A percentile compares a stretch with the other conserved stretches of the same genome.
Evolutionary conservation across 257 asterid genomes (phyloP).

Genomic region (Mentha longifolia): DNA sequence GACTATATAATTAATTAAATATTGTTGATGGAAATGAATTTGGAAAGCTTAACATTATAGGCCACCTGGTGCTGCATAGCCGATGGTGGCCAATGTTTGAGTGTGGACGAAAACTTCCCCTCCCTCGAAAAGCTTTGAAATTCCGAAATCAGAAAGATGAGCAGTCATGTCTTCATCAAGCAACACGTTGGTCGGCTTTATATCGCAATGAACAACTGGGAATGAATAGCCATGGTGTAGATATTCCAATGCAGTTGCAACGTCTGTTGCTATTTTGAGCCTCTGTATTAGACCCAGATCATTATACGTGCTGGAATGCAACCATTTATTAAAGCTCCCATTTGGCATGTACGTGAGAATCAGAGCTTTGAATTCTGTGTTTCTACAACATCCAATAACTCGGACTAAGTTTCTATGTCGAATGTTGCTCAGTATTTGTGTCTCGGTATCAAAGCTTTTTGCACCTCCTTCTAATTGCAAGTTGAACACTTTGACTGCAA

Average conservation of each 20-base stretch:
- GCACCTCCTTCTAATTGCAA: conserved; percentile 27
- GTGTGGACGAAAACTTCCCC: background rate
- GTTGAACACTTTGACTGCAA: conserved; percentile 9
- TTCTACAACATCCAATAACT: background rate
- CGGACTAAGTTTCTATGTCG: background rate
- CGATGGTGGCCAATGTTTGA: conserved; percentile 21
- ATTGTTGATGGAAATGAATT: background rate
- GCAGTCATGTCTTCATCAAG: background rate
- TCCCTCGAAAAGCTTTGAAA: background rate
- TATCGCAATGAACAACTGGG: conserved; percentile 10
- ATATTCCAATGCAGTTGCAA: background rate
- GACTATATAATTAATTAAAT: too few relatives aligned
- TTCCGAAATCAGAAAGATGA: background rate
- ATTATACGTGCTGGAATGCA: background rate
- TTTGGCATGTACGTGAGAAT: background rate
- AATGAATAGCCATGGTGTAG: conserved; percentile 17
- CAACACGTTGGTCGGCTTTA: background rate
- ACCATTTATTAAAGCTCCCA: background rate
- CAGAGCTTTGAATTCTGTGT: background rate
- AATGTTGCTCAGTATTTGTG: background rate
- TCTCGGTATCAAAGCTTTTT: background rate
- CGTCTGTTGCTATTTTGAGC: background rate
- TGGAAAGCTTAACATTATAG: background rate
- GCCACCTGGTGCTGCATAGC: conserved; percentile 44
- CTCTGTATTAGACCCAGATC: background rate